Evolutionary conservation across 176 grass and related monocot species (phyloP).

Genomic region (Oryza officinalis): DNA sequence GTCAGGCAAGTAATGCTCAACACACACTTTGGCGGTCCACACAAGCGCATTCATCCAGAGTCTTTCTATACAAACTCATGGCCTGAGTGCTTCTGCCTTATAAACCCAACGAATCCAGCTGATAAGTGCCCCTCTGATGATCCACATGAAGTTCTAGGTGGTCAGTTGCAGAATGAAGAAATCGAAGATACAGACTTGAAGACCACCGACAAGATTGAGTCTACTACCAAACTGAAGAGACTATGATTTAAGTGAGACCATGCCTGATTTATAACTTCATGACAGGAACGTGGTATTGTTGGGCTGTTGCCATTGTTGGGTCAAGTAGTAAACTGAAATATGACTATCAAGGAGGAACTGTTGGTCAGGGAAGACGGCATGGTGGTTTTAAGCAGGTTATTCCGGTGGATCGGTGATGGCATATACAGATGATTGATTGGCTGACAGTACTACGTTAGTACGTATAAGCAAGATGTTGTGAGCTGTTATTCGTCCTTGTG

Average conservation of each 20-base stretch:
- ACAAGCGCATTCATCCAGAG: slow-evolving; percentile 68
- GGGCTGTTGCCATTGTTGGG: not conserved
- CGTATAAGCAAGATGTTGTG: not conserved
- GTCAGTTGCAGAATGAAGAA: slow-evolving; percentile 50
- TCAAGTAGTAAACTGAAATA: not conserved
- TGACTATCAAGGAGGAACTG: not conserved
- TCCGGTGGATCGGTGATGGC: not conserved
- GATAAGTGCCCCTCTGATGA: slow-evolving; percentile 70
- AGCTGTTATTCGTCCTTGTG: not conserved
- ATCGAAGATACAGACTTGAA: slow-evolving; percentile 37
- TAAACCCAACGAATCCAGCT: slow-evolving; percentile 43
- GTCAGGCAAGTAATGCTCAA: slow-evolving; percentile 73
- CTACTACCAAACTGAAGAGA: slow-evolving; percentile 42
- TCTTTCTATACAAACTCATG: slow-evolving; percentile 94
- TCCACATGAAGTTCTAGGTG: slow-evolving; percentile 58
- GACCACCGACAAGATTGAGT: slow-evolving; percentile 30
- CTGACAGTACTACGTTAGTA: not conserved
- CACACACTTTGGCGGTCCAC: slow-evolving; percentile 65
- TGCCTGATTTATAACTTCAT: not conserved
- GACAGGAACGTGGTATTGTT: not conserved
- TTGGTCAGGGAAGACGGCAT: not conserved
- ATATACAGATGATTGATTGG: not conserved
- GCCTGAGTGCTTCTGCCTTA: slow-evolving; percentile 93
- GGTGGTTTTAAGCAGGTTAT: not conserved
- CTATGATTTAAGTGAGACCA: slow-evolving; percentile 29